These are phyloP conservation scores for Cutaneotrichosporon cavernicola DNA, from an alignment of 1,284 basidiomycete species.

Conservation along the genomic window DNA sequence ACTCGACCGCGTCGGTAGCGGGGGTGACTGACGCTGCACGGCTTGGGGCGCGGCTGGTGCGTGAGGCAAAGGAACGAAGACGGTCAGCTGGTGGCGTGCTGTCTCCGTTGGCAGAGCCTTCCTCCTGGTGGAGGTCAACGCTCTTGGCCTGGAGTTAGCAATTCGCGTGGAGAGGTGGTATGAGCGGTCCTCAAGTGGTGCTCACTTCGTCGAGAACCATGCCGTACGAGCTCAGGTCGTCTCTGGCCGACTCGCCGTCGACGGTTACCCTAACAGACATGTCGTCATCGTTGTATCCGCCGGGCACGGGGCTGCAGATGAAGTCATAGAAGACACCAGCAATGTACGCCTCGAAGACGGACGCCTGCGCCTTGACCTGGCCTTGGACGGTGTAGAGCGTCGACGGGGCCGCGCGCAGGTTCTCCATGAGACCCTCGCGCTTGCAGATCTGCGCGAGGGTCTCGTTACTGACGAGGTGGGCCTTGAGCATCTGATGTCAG, in stretches of 20 bases:
- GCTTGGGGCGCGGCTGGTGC: conserved; percentile 4
- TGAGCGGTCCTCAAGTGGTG: not conserved
- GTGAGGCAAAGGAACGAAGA: not conserved
- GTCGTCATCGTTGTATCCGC: conserved; percentile 13
- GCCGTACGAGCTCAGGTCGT: not conserved
- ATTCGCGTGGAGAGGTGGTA: no score
- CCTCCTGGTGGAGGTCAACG: not conserved
- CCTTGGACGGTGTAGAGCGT: conserved; percentile 22
- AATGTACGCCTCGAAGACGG: conserved; percentile 46
- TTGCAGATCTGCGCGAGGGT: conserved; percentile 36
- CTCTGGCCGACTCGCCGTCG: conserved; percentile 11
- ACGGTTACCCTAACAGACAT: conserved; percentile 5
- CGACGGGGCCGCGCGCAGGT: conserved; percentile 27
- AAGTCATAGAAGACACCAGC: conserved; percentile 42
- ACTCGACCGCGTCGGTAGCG: conserved; percentile 1
- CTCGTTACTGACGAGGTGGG: conserved; percentile 36
- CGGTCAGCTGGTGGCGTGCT: not conserved
- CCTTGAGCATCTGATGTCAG: conserved; percentile 35
- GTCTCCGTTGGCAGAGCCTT: conserved; percentile 2
- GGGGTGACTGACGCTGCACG: conserved; percentile 3
- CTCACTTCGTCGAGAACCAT: conserved; percentile 11
- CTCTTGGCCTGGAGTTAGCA: not conserved
- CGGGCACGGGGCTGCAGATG: conserved; percentile 21
- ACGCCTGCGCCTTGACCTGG: conserved; percentile 33
- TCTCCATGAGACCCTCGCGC: conserved; percentile 31